Evolutionary conservation across 129 eudicot genomes (phyloP), one percentile per base, ranked within the genome.

Genomic region (Centrapalus pauciflorus): DNA sequence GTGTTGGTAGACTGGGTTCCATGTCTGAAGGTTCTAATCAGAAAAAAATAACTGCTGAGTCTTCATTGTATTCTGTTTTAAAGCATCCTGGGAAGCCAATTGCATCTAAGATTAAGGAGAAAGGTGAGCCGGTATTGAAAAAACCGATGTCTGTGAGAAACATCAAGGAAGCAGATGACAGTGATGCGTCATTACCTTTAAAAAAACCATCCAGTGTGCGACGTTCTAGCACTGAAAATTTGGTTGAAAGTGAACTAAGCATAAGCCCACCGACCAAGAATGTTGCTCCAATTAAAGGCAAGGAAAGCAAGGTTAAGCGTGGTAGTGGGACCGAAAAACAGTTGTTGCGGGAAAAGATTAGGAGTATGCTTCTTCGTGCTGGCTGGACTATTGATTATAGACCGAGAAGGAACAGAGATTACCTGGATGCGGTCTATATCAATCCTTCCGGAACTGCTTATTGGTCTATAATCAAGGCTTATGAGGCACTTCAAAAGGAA

Each of bases 331-430:
- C 99, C 7, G 99, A 94, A 70, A 94, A 94, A 63, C 99, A 89
- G 56, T 54, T 81, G 61, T 52, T 94, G 40, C 80, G 99, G 55
- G 99, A 94, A 66, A 82, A 81, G 65, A 94, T 94, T 40, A 82
- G 95, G 80, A 83, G 74, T 51, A 89, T 94, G 99, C 91, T 94
- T 33, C 68, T 94, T 61, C 37, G 73, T 61, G 93, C 93, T 27
- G 95, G 95, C 24, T 94, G 99, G 99, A 86, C 83, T 13, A 94
- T 94, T 64, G 99, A 94, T 84, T 87, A 94, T 79, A 89, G 99
- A 76, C 99, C 99, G 30, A 80, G 97, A 78, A 79, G 88, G 60
- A 87, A 87, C 74, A 78, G 99, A 77, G 99, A 94, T 69, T 94
- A 94, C 71, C 74, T 76, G 16, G 99, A 94, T 86, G 96, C 99